Evolutionary conservation across 179 eudicot species (phyloP).

Genomic region (Patellifolia procumbens): DNA sequence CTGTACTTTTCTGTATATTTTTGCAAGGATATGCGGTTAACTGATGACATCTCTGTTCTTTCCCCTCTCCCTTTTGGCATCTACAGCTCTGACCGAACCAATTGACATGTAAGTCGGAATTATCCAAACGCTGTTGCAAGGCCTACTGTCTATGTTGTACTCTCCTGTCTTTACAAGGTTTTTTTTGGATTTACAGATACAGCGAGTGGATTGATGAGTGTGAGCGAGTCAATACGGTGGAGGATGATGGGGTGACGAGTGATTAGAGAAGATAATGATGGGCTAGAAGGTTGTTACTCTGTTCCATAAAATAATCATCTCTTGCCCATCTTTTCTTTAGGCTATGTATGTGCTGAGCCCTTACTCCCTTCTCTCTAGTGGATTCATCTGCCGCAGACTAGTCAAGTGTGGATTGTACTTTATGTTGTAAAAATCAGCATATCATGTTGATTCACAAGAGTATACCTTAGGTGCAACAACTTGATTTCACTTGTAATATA

Average conservation of each 20-base stretch:
- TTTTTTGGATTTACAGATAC: slow-evolving; percentile 47
- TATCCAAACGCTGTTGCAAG: neutral
- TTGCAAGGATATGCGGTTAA: neutral
- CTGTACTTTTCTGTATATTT: neutral
- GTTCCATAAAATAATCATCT: slow-evolving; percentile 23
- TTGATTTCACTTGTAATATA: slow-evolving; percentile 29
- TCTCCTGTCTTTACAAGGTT: slow-evolving; percentile 9
- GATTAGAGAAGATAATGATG: neutral
- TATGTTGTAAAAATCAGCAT: slow-evolving; percentile 3
- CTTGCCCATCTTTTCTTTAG: slow-evolving; percentile 5
- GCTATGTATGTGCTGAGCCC: slow-evolving; percentile 21
- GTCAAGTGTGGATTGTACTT: slow-evolving; percentile 22
- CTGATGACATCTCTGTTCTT: neutral
- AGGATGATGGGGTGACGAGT: slow-evolving; percentile 75
- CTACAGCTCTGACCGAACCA: slow-evolving; percentile 83
- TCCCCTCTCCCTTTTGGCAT: neutral
- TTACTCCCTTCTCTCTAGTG: neutral
- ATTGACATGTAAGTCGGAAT: slow-evolving; percentile 75
- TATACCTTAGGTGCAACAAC: slow-evolving; percentile 19
- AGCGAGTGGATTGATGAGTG: slow-evolving; percentile 95
- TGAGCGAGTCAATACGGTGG: slow-evolving; percentile 71
- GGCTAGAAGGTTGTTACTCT: slow-evolving; percentile 20
- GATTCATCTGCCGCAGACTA: slow-evolving; percentile 11
- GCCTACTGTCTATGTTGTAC: neutral
- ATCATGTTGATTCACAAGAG: slow-evolving; percentile 8